These are phyloP conservation scores for Fusarium paranaense DNA, from an alignment of 2,329 filamentous ascomycete genomes.

Conservation along the genomic window DNA sequence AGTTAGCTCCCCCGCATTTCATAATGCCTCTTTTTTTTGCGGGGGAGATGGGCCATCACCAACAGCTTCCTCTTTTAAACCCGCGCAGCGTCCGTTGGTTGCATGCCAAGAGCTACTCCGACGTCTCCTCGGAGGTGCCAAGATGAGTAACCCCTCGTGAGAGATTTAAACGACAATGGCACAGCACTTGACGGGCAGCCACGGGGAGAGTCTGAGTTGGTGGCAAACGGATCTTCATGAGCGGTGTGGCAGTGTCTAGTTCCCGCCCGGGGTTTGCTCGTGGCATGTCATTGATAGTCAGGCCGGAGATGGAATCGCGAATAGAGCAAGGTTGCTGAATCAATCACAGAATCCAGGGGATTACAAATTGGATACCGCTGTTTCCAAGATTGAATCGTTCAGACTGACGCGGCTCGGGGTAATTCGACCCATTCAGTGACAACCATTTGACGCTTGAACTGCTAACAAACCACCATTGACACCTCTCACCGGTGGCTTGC, in stretches of 20 bases:
- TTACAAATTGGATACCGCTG: background rate
- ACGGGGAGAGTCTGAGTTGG: background rate
- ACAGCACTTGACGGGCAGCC: conserved; percentile 9
- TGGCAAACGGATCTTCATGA: background rate
- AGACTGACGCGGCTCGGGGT: background rate
- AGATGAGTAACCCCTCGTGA: background rate
- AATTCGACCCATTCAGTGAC: background rate
- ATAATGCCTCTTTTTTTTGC: background rate
- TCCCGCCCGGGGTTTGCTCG: background rate
- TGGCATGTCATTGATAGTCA: background rate
- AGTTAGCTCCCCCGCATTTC: background rate
- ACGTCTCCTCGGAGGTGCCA: conserved; percentile 19
- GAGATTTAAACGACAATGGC: conserved; percentile 3
- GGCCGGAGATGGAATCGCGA: background rate
- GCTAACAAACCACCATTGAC: background rate
- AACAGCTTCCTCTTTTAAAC: background rate
- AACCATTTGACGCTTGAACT: background rate
- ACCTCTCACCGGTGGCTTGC: background rate
- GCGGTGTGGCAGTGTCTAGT: conserved; percentile 1
- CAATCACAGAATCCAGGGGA: background rate
- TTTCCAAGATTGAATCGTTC: background rate
- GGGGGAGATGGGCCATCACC: conserved; percentile 8
- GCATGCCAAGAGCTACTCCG: conserved; percentile 6
- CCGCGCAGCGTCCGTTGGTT: conserved; percentile 16
- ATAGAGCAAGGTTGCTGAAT: background rate